A percentile compares a stretch with the other conserved stretches of the same genome.
phyloP scores from a whole-genome alignment of 1,284 basidiomycete species.

The Taiwanofungus camphoratus region DNA sequence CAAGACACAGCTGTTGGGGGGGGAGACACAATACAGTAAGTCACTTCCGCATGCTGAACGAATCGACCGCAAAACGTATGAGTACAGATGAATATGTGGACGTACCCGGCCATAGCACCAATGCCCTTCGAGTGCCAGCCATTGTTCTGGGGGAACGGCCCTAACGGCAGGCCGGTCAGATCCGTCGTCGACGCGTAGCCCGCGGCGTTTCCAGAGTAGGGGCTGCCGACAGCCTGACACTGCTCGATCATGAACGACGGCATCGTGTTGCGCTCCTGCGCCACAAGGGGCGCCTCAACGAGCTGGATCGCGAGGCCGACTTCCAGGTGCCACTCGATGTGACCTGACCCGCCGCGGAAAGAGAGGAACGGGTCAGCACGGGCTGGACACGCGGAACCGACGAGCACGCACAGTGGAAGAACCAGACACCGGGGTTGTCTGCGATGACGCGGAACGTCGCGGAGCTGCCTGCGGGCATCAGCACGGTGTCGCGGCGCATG shows the following conservation, averaged over 20 bases:
- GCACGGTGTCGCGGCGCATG: slow-evolving; percentile 76
- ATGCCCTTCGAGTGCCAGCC: slow-evolving; percentile 84
- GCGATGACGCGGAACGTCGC: slow-evolving; percentile 67
- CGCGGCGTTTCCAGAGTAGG: slow-evolving; percentile 75
- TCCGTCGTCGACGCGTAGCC: slow-evolving; percentile 62
- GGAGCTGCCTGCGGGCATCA: slow-evolving; percentile 54
- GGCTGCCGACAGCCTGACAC: slow-evolving; percentile 57
- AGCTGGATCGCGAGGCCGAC: slow-evolving; percentile 75
- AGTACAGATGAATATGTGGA: too few species aligned
- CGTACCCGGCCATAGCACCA: slow-evolving; percentile 75
- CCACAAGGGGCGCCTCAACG: slow-evolving; percentile 67
- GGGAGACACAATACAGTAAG: background rate
- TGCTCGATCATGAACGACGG: slow-evolving; percentile 63
- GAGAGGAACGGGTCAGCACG: background rate
- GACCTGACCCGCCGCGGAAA: slow-evolving; percentile 37
- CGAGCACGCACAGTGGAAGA: slow-evolving; percentile 63
- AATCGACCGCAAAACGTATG: too few species aligned
- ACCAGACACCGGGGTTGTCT: slow-evolving; percentile 83
- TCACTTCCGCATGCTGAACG: too few species aligned
- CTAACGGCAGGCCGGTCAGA: slow-evolving; percentile 53
- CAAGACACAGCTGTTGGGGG: slow-evolving; percentile 60
- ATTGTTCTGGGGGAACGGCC: slow-evolving; percentile 64
- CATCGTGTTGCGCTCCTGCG: slow-evolving; percentile 43
- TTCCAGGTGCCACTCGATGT: slow-evolving; percentile 81
- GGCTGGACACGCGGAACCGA: background rate